Percentiles rank a stretch among this genome's conserved stretches.
Conservation (phyloP, 2,329 filamentous ascomycete species). For the Sclerotinia minor region DNA sequence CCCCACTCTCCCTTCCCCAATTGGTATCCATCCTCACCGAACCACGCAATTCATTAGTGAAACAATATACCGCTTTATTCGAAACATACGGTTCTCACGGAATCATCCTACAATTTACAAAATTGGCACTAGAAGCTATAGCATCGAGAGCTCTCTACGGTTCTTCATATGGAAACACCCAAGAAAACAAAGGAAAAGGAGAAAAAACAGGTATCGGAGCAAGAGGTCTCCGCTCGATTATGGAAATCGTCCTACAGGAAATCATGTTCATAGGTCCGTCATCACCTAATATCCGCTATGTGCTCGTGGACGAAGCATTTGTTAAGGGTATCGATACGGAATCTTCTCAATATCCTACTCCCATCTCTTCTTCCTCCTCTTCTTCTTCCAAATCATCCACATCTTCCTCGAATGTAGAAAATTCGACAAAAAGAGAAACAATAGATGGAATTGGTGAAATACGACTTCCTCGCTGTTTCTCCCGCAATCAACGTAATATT, state of each 20-base stretch:
- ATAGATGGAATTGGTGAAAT: constrained; percentile 10
- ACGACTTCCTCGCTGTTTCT: constrained; percentile 54
- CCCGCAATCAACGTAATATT: constrained; percentile 68
- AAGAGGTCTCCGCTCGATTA: constrained; percentile 74
- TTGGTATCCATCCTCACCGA: constrained; percentile 89
- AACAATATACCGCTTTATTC: constrained; percentile 88
- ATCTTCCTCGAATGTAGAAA: neutral
- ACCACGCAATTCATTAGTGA: constrained; percentile 81
- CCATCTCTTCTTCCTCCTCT: constrained; percentile 1
- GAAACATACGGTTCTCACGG: constrained; percentile 67
- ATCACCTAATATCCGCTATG: constrained; percentile 59
- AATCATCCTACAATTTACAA: constrained; percentile 79
- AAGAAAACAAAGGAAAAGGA: neutral
- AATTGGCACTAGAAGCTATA: constrained; percentile 75
- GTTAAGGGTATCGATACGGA: constrained; percentile 21
- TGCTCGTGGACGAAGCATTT: constrained; percentile 66
- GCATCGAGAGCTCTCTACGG: constrained; percentile 52
- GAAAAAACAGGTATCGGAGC: constrained; percentile 54
- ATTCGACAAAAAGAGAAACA: neutral
- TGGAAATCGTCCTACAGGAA: constrained; percentile 76
- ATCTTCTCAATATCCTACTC: constrained; percentile 1
- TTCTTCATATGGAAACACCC: constrained; percentile 47
- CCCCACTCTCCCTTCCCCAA: constrained; percentile 65
- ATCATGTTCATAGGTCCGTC: constrained; percentile 77
- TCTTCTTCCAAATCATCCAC: neutral